Evolutionary conservation across 2,329 filamentous ascomycete genomes (phyloP), one percentile per base, ranked within the genome.

Genomic region (Diaporthe helianthi): DNA sequence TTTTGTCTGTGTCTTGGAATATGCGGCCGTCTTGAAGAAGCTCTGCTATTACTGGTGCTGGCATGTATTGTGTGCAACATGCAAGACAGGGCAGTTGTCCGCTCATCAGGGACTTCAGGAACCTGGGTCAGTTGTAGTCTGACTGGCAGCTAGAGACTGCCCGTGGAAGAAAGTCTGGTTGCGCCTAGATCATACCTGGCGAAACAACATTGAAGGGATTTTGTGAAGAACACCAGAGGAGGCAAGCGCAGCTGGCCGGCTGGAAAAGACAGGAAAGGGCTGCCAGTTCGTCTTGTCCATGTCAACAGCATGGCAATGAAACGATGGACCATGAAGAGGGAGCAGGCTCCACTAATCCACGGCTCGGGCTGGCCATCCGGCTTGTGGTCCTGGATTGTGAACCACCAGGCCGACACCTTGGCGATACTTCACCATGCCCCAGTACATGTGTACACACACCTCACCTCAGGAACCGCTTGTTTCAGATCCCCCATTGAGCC

Each of bases 351-450:
- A 22, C 5, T 19, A n/a, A 12, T 36, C 44, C 26, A 22, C 6
- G 41, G 29, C 29, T 49, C 44, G 44, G 58, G 44, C 58, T 49
- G 19, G 41, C 44, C 29, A 24, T 49, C 44, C 58, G 58, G 58
- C 44, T 63, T 63, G 58, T 63, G 44, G 29, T 63, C 29, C 44
- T 49, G 58, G 41, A 22, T 49, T 63, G 29, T 49, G 44, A 49
- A 63, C 29, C 58, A 63, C 58, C n/a, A 63, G 58, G 58, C 58
- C 58, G 58, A 63, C 58, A 63, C 4, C 58, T 63, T 63, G 58
- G 58, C 58, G 58, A 63, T 63, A 44, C 58, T 29, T 63, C 58
- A 63, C 44, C 58, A 63, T 63, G 44, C n/a, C n/a, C 44, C 29
- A 49, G 29, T 13, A 26, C 19, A 19, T 12, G 26, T n/a, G n/a